Base-by-base conservation (phyloP, 2,329 filamentous ascomycete species). In the Endoconidiophora laricicola region DNA sequence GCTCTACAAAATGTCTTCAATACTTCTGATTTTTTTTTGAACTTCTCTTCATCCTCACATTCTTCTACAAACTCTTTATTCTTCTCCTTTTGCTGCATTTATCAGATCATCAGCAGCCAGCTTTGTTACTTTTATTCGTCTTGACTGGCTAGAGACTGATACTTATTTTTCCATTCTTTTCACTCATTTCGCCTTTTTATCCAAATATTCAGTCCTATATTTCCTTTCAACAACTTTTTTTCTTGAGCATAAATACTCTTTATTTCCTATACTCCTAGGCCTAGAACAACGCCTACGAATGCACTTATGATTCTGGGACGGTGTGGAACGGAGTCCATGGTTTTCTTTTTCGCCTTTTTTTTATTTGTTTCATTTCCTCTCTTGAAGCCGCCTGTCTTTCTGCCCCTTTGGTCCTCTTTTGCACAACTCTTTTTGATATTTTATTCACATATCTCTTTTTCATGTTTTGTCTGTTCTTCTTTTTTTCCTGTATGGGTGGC, bases 251-350 rank as follows among this genome's bases (percentile, higher is more conserved):
- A 44, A 44, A 54, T 46, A 51, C 33, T 54, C 55, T 56, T 55
- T 55, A 50, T 54, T 54, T 53, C 40, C 46, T 59, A 58, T 57
- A 61, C 55, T 55, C 43, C 29, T 26, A 42, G 44, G 43, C 44
- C 18, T 47, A 9, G 22, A 39, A 44, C 44, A 37, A 29, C 41
- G 50, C 50, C 43, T 53, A 45, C 16, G 22, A 46, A 46, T 49
- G 36, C 46, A 46, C 43, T 53, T 44, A 53, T 49, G 51, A 53
- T 53, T 46, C 37, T 53, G 51, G 51, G 37, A 53, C 26, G 51
- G 51, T 46, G 42, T 45, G 46, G 46, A 46, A 49, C 46, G 51
- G 51, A 53, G 51, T 53, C 46, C 37, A 49, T 43, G 41, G 50
- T 45, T 49, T 49, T 18, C 39, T 39, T 42, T 49, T 41, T 46